Conservation (phyloP, 2,329 filamentous ascomycete species). For the Colletotrichum tropicicola region DNA sequence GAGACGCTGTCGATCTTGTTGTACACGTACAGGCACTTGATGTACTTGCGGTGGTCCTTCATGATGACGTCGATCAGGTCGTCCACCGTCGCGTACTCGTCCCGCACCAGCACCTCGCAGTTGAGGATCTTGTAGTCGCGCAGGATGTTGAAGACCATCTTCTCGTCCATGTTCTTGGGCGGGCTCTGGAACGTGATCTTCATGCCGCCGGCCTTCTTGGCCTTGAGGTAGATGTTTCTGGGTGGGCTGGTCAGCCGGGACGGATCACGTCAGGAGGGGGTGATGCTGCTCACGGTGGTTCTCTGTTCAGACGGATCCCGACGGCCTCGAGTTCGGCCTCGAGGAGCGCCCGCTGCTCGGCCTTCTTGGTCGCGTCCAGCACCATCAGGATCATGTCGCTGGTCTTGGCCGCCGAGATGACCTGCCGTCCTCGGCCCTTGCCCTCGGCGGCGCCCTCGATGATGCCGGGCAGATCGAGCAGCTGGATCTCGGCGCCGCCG, state of each 20-base stretch:
- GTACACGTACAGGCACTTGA: constrained; percentile 94
- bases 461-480: constrained; percentile 96
- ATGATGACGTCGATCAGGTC: constrained; percentile 99
- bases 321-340: constrained; percentile 96
- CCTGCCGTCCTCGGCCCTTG: constrained; percentile 93
- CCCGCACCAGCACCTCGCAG: constrained; percentile 93
- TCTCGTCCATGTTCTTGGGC: constrained; percentile 93
- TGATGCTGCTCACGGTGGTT: constrained; percentile 81
- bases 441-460: constrained; percentile 97
- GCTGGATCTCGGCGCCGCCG: constrained; percentile 96
- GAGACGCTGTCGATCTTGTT: constrained; percentile 99
- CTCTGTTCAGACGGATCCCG: constrained; percentile 90
- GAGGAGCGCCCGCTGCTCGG: constrained; percentile 88
- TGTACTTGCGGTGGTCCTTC: constrained; percentile 99
- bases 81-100: constrained; percentile 95
- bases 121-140: constrained; percentile 99
- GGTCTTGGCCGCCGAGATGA: constrained; percentile 98
- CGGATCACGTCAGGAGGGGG: neutral
- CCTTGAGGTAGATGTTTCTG: constrained; percentile 96
- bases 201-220: constrained; percentile 96
- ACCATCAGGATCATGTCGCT: constrained; percentile 98
- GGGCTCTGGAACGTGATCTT: constrained; percentile 95
- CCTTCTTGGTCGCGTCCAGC: constrained; percentile 94
- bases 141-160: constrained; percentile 97
- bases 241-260: neutral